Evolutionary conservation across 345 rosid genomes (phyloP).

Genomic region (Populus pruinosa): DNA sequence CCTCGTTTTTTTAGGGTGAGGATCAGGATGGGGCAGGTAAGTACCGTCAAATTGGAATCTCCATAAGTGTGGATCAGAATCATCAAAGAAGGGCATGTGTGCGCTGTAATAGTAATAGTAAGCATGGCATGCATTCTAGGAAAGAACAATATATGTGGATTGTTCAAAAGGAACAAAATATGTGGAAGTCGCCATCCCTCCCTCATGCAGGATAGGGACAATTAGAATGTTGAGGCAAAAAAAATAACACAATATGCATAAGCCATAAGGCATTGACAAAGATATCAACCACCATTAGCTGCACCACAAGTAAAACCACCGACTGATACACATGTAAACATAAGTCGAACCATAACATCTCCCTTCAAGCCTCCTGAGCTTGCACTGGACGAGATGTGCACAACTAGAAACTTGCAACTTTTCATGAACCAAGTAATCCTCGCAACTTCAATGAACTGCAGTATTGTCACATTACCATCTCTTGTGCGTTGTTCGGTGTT

Average conservation of each 20-base stretch:
- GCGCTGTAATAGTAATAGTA: background rate
- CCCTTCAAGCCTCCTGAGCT: constrained; percentile 1
- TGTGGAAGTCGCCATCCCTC: background rate
- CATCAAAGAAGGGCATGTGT: background rate
- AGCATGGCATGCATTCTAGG: background rate
- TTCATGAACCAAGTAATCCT: background rate
- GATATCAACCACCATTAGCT: background rate
- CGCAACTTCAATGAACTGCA: constrained; percentile 3
- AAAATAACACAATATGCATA: background rate
- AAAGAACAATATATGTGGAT: background rate
- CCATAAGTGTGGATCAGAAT: background rate
- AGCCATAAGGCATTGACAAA: background rate
- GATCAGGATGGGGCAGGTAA: background rate
- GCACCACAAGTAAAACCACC: background rate
- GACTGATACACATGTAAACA: background rate
- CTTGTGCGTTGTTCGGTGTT: constrained; percentile 32
- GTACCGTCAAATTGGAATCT: background rate
- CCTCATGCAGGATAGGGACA: background rate
- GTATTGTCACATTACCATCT: constrained; percentile 40
- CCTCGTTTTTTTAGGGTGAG: background rate
- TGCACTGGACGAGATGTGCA: background rate
- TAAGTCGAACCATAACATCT: background rate
- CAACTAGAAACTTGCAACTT: background rate
- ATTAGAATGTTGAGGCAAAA: background rate
- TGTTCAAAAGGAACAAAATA: background rate